Evolutionary conservation across 306 rosid species (phyloP).

Genomic region (Glycine tomentella): DNA sequence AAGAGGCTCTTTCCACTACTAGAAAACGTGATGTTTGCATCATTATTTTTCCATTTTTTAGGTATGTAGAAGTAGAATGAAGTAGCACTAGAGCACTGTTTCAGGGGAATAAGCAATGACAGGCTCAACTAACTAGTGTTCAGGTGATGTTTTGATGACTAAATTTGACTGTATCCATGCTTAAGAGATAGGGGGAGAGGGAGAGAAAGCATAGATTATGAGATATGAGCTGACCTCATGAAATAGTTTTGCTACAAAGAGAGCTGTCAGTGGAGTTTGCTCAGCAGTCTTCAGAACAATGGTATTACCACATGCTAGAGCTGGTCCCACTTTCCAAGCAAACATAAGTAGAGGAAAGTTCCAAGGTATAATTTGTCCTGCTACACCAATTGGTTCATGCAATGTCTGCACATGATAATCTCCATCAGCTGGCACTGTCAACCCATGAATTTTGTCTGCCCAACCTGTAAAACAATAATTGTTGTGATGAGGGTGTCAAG

Average conservation of each 20-base stretch:
- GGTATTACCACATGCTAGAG: conserved; percentile 91
- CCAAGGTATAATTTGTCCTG: conserved; percentile 96
- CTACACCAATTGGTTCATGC: conserved; percentile 98
- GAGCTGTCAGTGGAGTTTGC: conserved; percentile 93
- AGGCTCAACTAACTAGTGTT: background rate
- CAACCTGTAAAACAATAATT: conserved; percentile 64
- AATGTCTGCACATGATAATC: conserved; percentile 76
- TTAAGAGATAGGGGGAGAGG: background rate
- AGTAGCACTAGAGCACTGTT: too few relatives aligned
- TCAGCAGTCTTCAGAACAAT: conserved; percentile 46
- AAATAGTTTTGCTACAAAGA: conserved; percentile 69
- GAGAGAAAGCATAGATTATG: background rate
- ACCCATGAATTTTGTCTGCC: conserved; percentile 96
- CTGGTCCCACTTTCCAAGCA: conserved; percentile 99
- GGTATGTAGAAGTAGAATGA: too few relatives aligned
- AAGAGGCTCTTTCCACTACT: too few relatives aligned
- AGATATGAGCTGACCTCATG: conserved; percentile 66
- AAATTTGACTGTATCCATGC: background rate
- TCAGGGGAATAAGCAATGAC: background rate
- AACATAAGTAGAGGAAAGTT: conserved; percentile 93
- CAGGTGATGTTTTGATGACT: background rate
- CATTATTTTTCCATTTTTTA: too few relatives aligned
- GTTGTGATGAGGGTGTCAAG: conserved; percentile 6
- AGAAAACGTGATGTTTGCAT: too few relatives aligned
- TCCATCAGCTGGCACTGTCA: conserved; percentile 94